Percentiles rank a stretch among this genome's conserved stretches.
Evolutionary conservation across 768 basidiomycete species (phyloP).

Genomic region (Trametes maxima): DNA sequence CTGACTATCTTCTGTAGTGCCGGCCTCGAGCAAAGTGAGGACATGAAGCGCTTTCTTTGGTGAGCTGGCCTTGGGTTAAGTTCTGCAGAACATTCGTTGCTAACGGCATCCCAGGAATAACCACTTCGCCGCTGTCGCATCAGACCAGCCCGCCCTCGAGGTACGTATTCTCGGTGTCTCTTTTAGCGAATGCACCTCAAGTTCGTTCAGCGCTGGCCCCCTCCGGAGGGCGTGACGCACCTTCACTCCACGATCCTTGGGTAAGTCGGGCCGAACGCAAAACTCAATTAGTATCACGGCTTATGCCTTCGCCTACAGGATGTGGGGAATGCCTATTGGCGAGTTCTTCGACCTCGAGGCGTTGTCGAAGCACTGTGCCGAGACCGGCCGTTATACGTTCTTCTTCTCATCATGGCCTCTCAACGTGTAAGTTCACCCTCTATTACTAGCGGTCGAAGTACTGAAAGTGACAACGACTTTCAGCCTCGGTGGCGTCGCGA

Average conservation of each 20-base stretch:
- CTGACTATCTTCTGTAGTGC: constrained; percentile 43
- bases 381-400: constrained; percentile 65
- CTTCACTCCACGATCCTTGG: constrained; percentile 48
- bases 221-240: constrained; percentile 42
- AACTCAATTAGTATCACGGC: no score
- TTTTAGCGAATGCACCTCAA: neutral
- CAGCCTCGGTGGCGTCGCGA: constrained; percentile 71
- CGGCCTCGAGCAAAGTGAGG: constrained; percentile 68
- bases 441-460: neutral
- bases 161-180: constrained; percentile 30
- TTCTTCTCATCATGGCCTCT: constrained; percentile 79
- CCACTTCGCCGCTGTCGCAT: constrained; percentile 70
- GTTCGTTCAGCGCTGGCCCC: constrained; percentile 54
- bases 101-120: constrained; percentile 53
- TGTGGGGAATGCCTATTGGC: constrained; percentile 79
- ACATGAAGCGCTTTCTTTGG: constrained; percentile 79
- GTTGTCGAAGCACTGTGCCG: constrained; percentile 55
- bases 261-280: constrained; percentile 38
- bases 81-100: neutral
- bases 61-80: constrained; percentile 25
- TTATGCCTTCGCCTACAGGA: constrained; percentile 34
- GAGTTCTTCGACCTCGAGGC: constrained; percentile 46
- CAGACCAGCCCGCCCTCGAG: constrained; percentile 69
- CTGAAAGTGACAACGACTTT: neutral
- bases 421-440: constrained; percentile 54